These are phyloP conservation scores for Angomonas ambiguus DNA, from an alignment of 208 protist species.

Conservation along the genomic window DNA sequence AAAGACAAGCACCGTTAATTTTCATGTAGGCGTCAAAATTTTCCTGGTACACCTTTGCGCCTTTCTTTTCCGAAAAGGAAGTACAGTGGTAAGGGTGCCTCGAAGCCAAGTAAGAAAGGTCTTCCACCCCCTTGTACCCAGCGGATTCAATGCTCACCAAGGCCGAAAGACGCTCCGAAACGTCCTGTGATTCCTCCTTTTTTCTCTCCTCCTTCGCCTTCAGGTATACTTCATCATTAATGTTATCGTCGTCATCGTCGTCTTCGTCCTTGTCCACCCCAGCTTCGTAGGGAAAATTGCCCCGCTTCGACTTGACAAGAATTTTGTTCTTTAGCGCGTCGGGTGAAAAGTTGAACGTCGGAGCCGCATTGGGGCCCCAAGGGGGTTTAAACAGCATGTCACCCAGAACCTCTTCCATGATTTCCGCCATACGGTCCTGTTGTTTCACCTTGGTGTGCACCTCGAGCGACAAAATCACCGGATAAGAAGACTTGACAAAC, in stretches of 20 bases:
- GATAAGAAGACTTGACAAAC: conserved; percentile 61
- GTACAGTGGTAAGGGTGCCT: conserved; percentile 65
- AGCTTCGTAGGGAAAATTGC: conserved; percentile 19
- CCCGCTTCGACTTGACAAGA: conserved; percentile 59
- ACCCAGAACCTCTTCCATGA: conserved; percentile 54
- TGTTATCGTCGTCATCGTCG: conserved; percentile 18
- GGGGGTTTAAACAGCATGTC: conserved; percentile 38
- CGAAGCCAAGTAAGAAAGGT: conserved; percentile 47
- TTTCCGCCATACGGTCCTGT: conserved; percentile 69
- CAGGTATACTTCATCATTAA: conserved; percentile 24
- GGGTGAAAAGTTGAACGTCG: conserved; percentile 45
- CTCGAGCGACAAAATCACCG: conserved; percentile 80
- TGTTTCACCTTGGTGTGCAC: conserved; percentile 64
- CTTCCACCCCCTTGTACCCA: conserved; percentile 52
- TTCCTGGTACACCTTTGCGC: conserved; percentile 32
- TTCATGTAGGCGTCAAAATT: conserved; percentile 27
- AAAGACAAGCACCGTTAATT: conserved; percentile 73
- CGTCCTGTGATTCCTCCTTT: conserved; percentile 17
- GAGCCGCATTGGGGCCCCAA: conserved; percentile 30
- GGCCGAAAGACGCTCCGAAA: conserved; percentile 40
- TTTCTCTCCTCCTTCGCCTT: conserved; percentile 20
- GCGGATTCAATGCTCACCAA: conserved; percentile 63
- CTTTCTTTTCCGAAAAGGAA: conserved; percentile 63
- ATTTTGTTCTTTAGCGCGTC: conserved; percentile 52
- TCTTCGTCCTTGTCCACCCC: conserved; percentile 40